A percentile compares a stretch with the other conserved stretches of the same genome.
phyloP scores from a whole-genome alignment of 495 filamentous ascomycete genomes.

The Lindgomyces ingoldianus region DNA sequence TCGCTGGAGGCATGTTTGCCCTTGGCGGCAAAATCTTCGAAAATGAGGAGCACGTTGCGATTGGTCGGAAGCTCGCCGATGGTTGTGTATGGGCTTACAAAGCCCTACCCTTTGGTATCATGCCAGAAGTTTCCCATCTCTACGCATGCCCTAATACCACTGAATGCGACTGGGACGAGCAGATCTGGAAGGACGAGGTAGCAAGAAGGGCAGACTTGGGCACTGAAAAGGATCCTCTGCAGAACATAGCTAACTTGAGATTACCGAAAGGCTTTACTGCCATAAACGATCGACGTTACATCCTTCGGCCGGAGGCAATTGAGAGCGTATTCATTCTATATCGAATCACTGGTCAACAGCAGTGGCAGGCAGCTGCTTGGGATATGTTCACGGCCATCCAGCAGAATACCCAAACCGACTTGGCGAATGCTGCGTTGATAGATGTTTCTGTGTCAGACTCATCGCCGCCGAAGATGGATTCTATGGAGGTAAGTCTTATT shows the following conservation, averaged over 20 bases:
- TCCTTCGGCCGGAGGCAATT: constrained; percentile 59
- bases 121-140: constrained; percentile 61
- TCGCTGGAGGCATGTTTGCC: constrained; percentile 63
- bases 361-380: constrained; percentile 71
- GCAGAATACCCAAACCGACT: constrained; percentile 59
- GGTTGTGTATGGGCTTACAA: constrained; percentile 66
- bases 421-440: constrained; percentile 61
- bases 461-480: constrained; percentile 36
- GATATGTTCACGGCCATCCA: constrained; percentile 71
- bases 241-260: constrained; percentile 49
- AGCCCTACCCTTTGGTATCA: constrained; percentile 57
- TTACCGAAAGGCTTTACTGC: constrained; percentile 62
- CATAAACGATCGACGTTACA: constrained; percentile 62
- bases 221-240: constrained; percentile 44
- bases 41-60: constrained; percentile 54
- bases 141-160: constrained; percentile 48
- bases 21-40: constrained; percentile 63
- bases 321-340: constrained; percentile 71
- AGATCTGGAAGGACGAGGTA: constrained; percentile 49
- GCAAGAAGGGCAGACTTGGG: constrained; percentile 29
- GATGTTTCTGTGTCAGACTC: constrained; percentile 52
- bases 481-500: constrained; percentile 27
- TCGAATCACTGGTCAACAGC: constrained; percentile 69
- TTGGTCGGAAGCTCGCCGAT: constrained; percentile 59
- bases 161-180: constrained; percentile 60